Percentiles rank a stretch among this genome's conserved stretches.
These are phyloP conservation scores for Cyberlindnera maritima DNA, from an alignment of 805 yeast genomes.

Conservation along the genomic window DNA sequence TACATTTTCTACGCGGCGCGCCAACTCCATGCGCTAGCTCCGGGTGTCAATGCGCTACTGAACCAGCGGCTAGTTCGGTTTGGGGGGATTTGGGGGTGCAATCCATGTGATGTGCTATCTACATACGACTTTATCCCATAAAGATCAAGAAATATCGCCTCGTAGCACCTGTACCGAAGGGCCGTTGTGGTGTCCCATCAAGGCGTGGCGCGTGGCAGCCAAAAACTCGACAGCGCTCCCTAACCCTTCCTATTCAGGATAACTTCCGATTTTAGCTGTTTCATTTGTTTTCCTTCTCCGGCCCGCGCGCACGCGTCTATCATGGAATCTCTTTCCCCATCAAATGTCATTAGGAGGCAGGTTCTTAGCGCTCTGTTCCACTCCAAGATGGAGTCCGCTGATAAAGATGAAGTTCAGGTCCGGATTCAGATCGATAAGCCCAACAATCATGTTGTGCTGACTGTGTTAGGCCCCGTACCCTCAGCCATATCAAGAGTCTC, in stretches of 20 bases:
- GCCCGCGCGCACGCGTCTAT: not conserved
- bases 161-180: no score
- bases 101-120: no score
- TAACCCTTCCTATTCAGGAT: not conserved
- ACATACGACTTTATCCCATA: no score
- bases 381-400: not conserved
- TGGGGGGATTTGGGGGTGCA: no score
- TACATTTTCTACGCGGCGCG: not conserved
- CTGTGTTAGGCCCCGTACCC: conserved; percentile 13
- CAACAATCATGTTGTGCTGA: conserved; percentile 7
- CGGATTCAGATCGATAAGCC: not conserved
- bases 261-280: no score
- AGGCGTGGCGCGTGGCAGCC: not conserved
- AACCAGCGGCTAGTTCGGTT: no score
- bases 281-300: no score
- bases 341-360: not conserved
- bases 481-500: conserved; percentile 17
- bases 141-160: no score
- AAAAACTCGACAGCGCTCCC: not conserved
- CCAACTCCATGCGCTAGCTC: not conserved
- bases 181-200: not conserved
- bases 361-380: no score
- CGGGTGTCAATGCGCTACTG: not conserved
- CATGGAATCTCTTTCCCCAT: not conserved
- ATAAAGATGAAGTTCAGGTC: not conserved